Conservation (phyloP, 2,329 filamentous ascomycete species). For the Tolypocladium ophioglossoides region DNA sequence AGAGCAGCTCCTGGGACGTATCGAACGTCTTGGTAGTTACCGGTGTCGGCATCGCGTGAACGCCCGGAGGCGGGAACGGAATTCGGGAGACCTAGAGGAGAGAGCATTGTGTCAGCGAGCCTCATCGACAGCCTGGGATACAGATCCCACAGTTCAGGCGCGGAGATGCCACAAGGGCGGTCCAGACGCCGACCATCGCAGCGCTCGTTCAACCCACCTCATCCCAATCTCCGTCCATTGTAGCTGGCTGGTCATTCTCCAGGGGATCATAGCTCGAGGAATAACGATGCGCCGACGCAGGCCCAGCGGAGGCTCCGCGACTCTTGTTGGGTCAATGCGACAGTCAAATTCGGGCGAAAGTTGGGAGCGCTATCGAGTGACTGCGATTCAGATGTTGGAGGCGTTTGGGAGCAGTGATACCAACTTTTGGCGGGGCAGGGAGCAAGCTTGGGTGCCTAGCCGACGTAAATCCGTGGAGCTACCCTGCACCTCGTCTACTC, state of each 20-base stretch:
- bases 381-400: not conserved
- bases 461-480: not conserved
- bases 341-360: not conserved
- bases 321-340: slow-evolving; percentile 1
- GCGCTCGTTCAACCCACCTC: slow-evolving; percentile 31
- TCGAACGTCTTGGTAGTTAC: slow-evolving; percentile 83
- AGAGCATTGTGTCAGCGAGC: slow-evolving; percentile 5
- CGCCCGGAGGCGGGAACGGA: slow-evolving; percentile 65
- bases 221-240: slow-evolving; percentile 60
- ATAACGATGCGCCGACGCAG: slow-evolving; percentile 2
- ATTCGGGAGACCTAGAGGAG: slow-evolving; percentile 61
- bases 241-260: slow-evolving; percentile 27
- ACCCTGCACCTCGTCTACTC: not conserved
- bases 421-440: not conserved
- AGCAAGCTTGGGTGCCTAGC: not conserved
- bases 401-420: not conserved
- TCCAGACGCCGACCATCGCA: not conserved
- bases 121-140: not conserved
- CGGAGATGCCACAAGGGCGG: not conserved
- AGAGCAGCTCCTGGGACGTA: slow-evolving; percentile 77
- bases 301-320: slow-evolving; percentile 4
- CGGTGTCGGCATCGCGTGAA: slow-evolving; percentile 58
- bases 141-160: not conserved
- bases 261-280: slow-evolving; percentile 19
- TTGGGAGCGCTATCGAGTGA: not conserved